These are phyloP conservation scores for Pleurotus tuber-regium DNA, from an alignment of 768 basidiomycete genomes.

Conservation along the genomic window DNA sequence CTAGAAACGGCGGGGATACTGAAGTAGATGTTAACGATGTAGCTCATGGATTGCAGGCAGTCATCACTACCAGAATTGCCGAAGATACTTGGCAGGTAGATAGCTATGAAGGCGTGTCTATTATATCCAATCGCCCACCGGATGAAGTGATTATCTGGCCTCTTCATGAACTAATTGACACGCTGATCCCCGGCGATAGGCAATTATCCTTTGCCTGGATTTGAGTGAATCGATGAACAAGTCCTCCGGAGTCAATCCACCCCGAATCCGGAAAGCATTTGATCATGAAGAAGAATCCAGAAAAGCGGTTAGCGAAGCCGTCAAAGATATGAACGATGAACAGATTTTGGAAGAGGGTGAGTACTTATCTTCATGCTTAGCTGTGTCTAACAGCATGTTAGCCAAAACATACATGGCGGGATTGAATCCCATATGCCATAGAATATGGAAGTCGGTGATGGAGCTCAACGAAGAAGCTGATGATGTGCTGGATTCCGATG, in stretches of 20 bases:
- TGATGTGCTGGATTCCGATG: not conserved
- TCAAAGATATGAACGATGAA: not conserved
- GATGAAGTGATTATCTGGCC: slow-evolving; percentile 22
- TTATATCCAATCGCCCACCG: slow-evolving; percentile 19
- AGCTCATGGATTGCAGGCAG: slow-evolving; percentile 18
- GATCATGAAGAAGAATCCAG: slow-evolving; percentile 7
- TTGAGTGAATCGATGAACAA: slow-evolving; percentile 25
- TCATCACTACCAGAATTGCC: slow-evolving; percentile 17
- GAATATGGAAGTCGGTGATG: slow-evolving; percentile 13
- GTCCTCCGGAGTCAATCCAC: slow-evolving; percentile 17
- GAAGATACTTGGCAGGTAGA: slow-evolving; percentile 29
- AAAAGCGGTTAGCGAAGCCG: not conserved
- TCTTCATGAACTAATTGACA: too few species aligned
- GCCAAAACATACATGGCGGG: slow-evolving; percentile 13
- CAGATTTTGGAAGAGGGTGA: slow-evolving; percentile 14
- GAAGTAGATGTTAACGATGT: slow-evolving; percentile 29
- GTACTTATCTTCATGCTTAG: not conserved
- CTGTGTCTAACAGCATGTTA: not conserved
- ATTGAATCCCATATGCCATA: slow-evolving; percentile 10
- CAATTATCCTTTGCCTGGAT: slow-evolving; percentile 26
- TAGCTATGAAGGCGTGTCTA: slow-evolving; percentile 20
- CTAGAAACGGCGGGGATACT: slow-evolving; percentile 24
- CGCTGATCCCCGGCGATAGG: slow-evolving; percentile 16
- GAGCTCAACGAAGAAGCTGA: not conserved
- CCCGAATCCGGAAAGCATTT: slow-evolving; percentile 2